Evolutionary conservation across 2,329 filamentous ascomycete genomes (phyloP), one percentile per base, ranked within the genome.

Genomic region (Beauveria asiatica): DNA sequence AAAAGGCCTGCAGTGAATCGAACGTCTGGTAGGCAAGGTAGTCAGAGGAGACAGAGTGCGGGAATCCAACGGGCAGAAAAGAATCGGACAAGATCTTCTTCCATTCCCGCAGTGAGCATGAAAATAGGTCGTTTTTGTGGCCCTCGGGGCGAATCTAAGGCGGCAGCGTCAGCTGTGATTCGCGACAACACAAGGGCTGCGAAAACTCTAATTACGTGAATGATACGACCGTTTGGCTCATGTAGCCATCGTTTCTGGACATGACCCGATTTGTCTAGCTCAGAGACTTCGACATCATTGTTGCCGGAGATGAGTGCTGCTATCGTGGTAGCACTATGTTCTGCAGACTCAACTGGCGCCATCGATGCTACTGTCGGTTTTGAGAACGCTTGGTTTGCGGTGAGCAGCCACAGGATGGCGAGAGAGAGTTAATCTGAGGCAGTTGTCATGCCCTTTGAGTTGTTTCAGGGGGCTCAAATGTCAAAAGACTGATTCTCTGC

Each of bases 1-100:
- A 90, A 73, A 94, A 93, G 30, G 90, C 90, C 73, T 94, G 90
- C 1, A 93, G 79, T 0, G 89, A 92, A 74, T 94, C 90, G 68
- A 77, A 85, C 51, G 78, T 78, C 67, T 81, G 86, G 71, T 83
- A 95, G 76, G 87, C 80, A 5, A 91, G 78, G 73, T 97, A 97
- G 73, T 97, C 92, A 16, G 83, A 77, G 1, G 88, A 93, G 33
- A 97, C 92, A 53, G 87, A 94, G 65, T 92, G 83, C 1, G 92
- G 92, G 72, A 88, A 97, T n/a, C 92, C 92, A 1, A 89, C 86
- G 0, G 92, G 92, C 1, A 96, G 80, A 70, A 96, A 96, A 30
- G 92, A 83, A 65, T 90, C 86, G 46, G 64, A 67, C 17, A 92
- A 70, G 9, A 70, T 70, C 62, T 77, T 78, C 63, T 68, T 68